phyloP scores from a whole-genome alignment of 2,329 filamentous ascomycete species.

The Tolypocladium tundrense region DNA sequence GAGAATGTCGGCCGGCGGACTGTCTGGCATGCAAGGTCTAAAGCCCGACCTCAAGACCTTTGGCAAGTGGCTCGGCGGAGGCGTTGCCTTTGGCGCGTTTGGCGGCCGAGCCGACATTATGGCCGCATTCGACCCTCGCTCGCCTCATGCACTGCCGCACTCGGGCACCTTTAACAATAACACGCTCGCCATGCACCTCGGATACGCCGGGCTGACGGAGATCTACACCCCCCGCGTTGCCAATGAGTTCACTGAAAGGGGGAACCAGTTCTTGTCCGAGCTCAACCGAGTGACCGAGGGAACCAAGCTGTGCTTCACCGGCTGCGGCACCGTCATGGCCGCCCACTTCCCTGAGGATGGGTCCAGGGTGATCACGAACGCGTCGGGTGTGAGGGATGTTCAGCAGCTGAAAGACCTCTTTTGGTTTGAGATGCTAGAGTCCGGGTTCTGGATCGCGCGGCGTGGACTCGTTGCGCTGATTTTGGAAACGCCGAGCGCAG shows the following conservation, averaged over 20 bases:
- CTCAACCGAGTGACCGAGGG: conserved; percentile 21
- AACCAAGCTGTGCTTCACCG: conserved; percentile 26
- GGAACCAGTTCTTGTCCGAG: conserved; percentile 16
- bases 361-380: neutral
- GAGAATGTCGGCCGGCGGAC: conserved; percentile 39
- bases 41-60: conserved; percentile 52
- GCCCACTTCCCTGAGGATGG: conserved; percentile 25
- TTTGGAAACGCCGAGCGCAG: conserved; percentile 24
- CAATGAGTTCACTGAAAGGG: conserved; percentile 17
- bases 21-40: conserved; percentile 31
- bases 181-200: conserved; percentile 46
- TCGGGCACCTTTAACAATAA: conserved; percentile 64
- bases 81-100: conserved; percentile 57
- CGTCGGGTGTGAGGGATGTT: conserved; percentile 19
- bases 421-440: conserved; percentile 35
- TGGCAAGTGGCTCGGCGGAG: conserved; percentile 59
- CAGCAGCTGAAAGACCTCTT: conserved; percentile 28
- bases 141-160: conserved; percentile 32
- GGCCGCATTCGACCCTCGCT: conserved; percentile 42
- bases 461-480: conserved; percentile 31
- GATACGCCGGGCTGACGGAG: conserved; percentile 26
- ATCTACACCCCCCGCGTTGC: conserved; percentile 24
- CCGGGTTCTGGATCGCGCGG: conserved; percentile 30
- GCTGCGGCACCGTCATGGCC: conserved; percentile 24
- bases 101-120: conserved; percentile 51